These are phyloP conservation scores for Melaleuca alternifolia DNA, from an alignment of 345 rosid species.

Conservation along the genomic window DNA sequence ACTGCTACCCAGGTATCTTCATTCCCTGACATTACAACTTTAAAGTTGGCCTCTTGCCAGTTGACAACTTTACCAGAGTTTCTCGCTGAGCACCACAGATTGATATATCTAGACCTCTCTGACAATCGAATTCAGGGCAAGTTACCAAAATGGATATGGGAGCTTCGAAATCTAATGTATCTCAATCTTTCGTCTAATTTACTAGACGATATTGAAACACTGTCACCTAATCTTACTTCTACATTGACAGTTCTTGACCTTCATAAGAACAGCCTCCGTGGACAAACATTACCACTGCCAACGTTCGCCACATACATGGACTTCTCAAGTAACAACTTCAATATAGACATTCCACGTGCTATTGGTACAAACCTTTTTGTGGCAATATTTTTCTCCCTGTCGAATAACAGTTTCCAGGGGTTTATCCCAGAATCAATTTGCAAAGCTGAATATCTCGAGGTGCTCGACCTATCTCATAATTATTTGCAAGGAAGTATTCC, in stretches of 20 bases:
- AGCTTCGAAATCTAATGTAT: neutral
- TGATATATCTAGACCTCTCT: slow-evolving; percentile 25
- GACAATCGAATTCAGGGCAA: slow-evolving; percentile 19
- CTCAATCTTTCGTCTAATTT: slow-evolving; percentile 16
- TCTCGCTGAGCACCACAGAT: slow-evolving; percentile 5
- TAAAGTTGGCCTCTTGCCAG: slow-evolving; percentile 40
- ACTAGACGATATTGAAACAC: neutral
- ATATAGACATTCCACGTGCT: neutral
- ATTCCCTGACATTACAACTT: slow-evolving; percentile 1
- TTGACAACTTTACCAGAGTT: slow-evolving; percentile 15
- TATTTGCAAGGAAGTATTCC: rapidly evolving
- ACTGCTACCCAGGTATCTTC: neutral
- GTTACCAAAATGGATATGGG: slow-evolving; percentile 42
- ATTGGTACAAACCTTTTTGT: rapidly evolving
- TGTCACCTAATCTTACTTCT: neutral
- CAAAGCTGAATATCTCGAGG: neutral
- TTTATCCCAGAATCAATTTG: neutral
- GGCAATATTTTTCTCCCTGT: neutral
- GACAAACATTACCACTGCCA: neutral
- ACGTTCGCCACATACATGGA: neutral
- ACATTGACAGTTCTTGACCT: neutral
- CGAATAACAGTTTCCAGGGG: neutral
- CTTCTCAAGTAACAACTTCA: neutral
- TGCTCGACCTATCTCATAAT: slow-evolving; percentile 3
- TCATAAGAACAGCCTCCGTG: neutral